Evolutionary conservation across 2,329 filamentous ascomycete species (phyloP).

Genomic region (Fusarium sp.): DNA sequence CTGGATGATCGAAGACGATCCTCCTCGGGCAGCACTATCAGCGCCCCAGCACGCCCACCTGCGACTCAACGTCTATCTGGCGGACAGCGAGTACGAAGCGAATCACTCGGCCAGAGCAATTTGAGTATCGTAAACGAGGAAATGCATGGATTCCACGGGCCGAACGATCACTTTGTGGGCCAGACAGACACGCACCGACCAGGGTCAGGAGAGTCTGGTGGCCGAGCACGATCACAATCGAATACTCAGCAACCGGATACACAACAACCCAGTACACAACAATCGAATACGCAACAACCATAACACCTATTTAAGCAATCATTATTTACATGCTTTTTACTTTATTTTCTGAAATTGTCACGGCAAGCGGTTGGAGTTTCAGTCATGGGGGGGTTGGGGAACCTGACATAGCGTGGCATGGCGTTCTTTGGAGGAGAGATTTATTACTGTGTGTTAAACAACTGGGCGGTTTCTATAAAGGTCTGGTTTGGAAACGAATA

Average conservation of each 20-base stretch:
- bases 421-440: slow-evolving; percentile 10
- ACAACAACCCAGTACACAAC: not conserved
- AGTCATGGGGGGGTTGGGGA: not conserved
- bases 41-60: slow-evolving; percentile 38
- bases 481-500: slow-evolving; percentile 12
- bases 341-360: not conserved
- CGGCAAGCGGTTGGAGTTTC: not conserved
- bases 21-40: slow-evolving; percentile 41
- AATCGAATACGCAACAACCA: not conserved
- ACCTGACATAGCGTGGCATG: slow-evolving; percentile 20
- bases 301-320: not conserved
- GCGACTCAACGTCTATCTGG: slow-evolving; percentile 45
- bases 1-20: slow-evolving; percentile 45
- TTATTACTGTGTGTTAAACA: not conserved
- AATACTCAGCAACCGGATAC: not conserved
- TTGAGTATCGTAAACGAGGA: slow-evolving; percentile 57
- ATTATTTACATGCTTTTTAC: not conserved
- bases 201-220: slow-evolving; percentile 27
- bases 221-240: not conserved
- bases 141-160: slow-evolving; percentile 63
- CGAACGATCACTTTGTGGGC: slow-evolving; percentile 53
- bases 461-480: not conserved
- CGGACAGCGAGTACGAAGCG: slow-evolving; percentile 42
- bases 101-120: slow-evolving; percentile 37
- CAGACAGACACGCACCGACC: slow-evolving; percentile 52